Evolutionary conservation across 495 filamentous ascomycete species (phyloP), one percentile per base, ranked within the genome.

Genomic region (Staphylotrichum tortipilum): DNA sequence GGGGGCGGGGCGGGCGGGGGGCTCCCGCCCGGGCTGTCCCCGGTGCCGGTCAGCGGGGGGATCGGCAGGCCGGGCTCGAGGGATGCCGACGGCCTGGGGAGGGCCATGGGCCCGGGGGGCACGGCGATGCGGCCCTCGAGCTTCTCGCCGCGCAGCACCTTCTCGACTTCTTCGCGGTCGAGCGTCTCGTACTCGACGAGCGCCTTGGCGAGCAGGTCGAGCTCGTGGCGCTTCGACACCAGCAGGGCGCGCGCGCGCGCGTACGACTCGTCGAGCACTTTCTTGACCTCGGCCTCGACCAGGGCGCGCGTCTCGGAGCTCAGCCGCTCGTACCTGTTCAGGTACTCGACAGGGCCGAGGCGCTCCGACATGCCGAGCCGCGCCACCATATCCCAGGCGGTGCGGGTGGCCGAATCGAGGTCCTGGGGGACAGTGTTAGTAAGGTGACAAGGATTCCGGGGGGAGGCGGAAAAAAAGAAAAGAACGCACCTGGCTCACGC

Each of bases 151-250:
- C 75, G 75, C 22, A 96, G 75, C 3, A 95, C 85, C 70, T 84
- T 88, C 64, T 85, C 85, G 58, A 96, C 91, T 60, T 98, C 94
- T 21, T 85, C 83, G 61, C 82, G 84, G 54, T 81, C 85, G 19
- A 96, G 70, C 3, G 87, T 94, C 68, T 97, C 94, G 67, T 96
- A 96, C 70, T 97, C 84, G 22, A 98, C 80, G 11, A 98, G 70
- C 3, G 89, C 92, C 59, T 89, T 82, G 24, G 90, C 90, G 5
- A 98, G 69, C 17, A 84, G 66, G 53, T 97, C 91, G 9, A 98
- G 76, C 60, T 95, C 91, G 44, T 86, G 80, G 18, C 87, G 76
- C 59, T 83, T 85, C 30, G 75, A 71, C 0, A 72, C 73, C 28
- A 98, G 72, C 18, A 96, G 77, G 30, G 77, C 76, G 9, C 74